phyloP scores from a whole-genome alignment of 2,329 filamentous ascomycete species.

The Geosmithia putterillii region DNA sequence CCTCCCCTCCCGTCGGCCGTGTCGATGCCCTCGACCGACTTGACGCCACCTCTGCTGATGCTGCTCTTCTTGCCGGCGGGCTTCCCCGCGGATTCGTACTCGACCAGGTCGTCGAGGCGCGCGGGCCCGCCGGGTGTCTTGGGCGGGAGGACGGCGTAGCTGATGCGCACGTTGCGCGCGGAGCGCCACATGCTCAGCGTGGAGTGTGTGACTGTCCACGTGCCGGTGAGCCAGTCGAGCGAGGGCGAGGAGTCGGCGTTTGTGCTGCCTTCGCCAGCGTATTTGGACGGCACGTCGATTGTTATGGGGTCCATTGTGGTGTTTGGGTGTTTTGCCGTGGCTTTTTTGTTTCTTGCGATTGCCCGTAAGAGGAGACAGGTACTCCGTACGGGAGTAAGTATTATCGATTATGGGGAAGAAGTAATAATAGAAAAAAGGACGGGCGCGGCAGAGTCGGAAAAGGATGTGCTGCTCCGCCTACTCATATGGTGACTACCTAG shows the following conservation, averaged over 20 bases:
- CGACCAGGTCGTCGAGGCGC: slow-evolving; percentile 60
- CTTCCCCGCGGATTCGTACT: slow-evolving; percentile 46
- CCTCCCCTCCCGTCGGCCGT: slow-evolving; percentile 22
- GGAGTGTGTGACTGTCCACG: slow-evolving; percentile 65
- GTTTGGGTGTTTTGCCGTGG: too few species aligned
- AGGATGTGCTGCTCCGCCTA: too few species aligned
- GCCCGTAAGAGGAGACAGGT: too few species aligned
- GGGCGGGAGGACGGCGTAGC: slow-evolving; percentile 46
- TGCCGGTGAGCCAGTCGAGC: slow-evolving; percentile 48
- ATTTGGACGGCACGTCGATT: slow-evolving; percentile 33
- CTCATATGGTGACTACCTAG: too few species aligned
- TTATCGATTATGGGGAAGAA: too few species aligned
- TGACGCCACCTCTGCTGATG: slow-evolving; percentile 40
- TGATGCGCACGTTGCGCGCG: slow-evolving; percentile 70
- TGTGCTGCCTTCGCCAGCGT: slow-evolving; percentile 15
- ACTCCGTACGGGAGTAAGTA: too few species aligned
- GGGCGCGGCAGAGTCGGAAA: too few species aligned
- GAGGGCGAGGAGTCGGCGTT: slow-evolving; percentile 28
- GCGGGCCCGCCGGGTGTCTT: slow-evolving; percentile 20
- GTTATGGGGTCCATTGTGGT: slow-evolving; percentile 9
- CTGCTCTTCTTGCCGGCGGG: too few species aligned
- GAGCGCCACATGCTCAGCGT: slow-evolving; percentile 71
- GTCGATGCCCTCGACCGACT: slow-evolving; percentile 55
- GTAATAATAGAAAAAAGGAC: too few species aligned
- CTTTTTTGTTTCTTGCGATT: too few species aligned